Percentiles rank a stretch among this genome's conserved stretches.
Conservation (phyloP, 345 rosid species). For the Mercurialis annua region DNA sequence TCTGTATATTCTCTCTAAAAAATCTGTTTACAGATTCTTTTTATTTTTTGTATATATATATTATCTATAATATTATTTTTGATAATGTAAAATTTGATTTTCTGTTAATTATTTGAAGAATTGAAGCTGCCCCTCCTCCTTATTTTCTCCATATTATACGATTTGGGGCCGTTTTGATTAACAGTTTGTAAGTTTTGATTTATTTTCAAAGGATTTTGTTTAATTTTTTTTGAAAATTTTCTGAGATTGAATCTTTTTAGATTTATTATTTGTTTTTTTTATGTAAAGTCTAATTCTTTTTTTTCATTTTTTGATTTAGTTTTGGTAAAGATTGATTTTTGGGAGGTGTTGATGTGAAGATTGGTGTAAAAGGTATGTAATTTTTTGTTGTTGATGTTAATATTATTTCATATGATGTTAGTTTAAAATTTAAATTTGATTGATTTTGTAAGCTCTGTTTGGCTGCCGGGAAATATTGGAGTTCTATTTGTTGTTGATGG, state of each 20-base stretch:
- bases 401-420: not conserved
- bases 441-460: constrained; percentile 7
- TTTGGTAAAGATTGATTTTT: constrained; percentile 9
- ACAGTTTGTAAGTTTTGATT: not conserved
- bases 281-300: not conserved
- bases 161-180: not conserved
- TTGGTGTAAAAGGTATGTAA: constrained; percentile 18
- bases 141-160: too few relatives aligned
- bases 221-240: not conserved
- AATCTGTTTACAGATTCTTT: not conserved
- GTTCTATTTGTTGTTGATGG: not conserved
- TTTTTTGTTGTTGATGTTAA: not conserved
- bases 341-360: constrained; percentile 16
- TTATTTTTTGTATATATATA: too few relatives aligned
- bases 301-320: not conserved
- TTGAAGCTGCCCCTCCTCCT: not conserved
- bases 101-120: not conserved
- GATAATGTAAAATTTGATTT: not conserved
- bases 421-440: not conserved
- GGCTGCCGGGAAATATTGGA: constrained; percentile 20
- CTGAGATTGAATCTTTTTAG: not conserved
- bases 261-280: not conserved
- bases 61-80: not conserved
- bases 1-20: constrained; percentile 9
- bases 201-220: not conserved